Conservation (phyloP, 345 rosid species). For the Rhizophora apiculata region DNA sequence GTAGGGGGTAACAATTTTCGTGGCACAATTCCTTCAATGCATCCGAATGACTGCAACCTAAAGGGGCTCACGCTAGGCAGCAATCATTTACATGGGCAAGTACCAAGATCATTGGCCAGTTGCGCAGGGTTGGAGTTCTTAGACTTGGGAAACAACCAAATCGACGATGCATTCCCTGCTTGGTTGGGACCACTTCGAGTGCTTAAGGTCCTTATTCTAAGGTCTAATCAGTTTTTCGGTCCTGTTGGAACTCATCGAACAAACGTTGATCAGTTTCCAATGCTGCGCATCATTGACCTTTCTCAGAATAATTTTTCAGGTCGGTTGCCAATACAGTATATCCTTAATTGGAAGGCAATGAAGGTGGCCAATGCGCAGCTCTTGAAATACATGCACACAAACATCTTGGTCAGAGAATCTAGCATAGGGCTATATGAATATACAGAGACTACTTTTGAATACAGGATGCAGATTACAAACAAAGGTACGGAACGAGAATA, state of each 20-base stretch:
- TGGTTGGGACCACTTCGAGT: conserved; percentile 8
- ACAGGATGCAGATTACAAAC: neutral
- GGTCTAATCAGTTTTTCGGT: conserved; percentile 9
- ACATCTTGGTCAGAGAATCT: too few relatives aligned
- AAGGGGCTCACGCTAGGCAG: neutral
- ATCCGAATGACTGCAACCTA: neutral
- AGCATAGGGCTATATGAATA: too few relatives aligned
- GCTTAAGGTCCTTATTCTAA: conserved; percentile 3
- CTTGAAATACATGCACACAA: neutral
- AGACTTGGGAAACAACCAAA: conserved; percentile 13
- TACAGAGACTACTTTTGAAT: too few relatives aligned
- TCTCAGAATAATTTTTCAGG: conserved; percentile 11
- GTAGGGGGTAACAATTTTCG: conserved; percentile 25
- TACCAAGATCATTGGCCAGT: conserved; percentile 16
- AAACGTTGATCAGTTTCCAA: neutral
- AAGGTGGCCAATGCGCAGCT: too few relatives aligned
- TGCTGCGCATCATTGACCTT: conserved; percentile 6
- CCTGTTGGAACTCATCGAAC: neutral
- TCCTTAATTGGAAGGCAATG: conserved; percentile 11
- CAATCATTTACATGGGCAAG: conserved; percentile 7
- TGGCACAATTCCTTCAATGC: conserved; percentile 10
- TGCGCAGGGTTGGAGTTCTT: conserved; percentile 10
- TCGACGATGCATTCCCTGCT: conserved; percentile 11
- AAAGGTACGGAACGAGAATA: neutral
- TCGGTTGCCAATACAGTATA: neutral